Evolutionary conservation across 305 asterid genomes (phyloP), one percentile per base, ranked within the genome.

Genomic region (Rubia tinctorum): DNA sequence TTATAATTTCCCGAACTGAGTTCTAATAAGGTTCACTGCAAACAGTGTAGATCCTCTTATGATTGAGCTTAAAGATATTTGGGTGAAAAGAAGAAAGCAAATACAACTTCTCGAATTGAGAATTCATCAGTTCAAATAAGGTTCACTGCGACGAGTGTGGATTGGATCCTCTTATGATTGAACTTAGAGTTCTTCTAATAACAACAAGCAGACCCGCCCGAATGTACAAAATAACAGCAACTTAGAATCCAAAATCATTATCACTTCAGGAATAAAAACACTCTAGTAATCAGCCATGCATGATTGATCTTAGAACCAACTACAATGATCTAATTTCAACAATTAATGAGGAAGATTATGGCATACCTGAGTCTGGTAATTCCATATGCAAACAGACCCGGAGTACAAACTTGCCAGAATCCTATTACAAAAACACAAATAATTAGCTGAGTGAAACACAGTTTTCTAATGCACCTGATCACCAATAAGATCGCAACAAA

Each of bases 371-470:
- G 87, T 86, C 85, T 90, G 98, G 82, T 90, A 90, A 85, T 92
- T 90, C 97, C 95, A 90, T 66, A 92, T 90, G 87, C 93, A 89
- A 73, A 92, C 89, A 30, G 95, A 83, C 84, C 98, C 98, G 5
- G 95, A 87, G 73, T 92, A 92, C 85, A 92, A 77, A 86, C 97
- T 90, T 76, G 97, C 83, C 82, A 90, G 80, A 80, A 92, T 90
- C 97, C 98, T 92, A 85, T 59, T 43, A 76, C 62, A 75, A 75
- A 78, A 37, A 60, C 14, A 71, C 30, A 22, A 47, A 2, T 25
- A 67, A 20, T 18, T 67, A 8, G 20, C 13, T 11, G 20, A 47
- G 56, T 15, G 14, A 22, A 66, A 66, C 9, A 66, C 14, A 62
- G 14, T 20, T 10, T 65, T 39, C 12, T 39, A 66, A 6, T 4